phyloP scores from a whole-genome alignment of 2,329 filamentous ascomycete genomes.

The Cryphonectria radicalis region DNA sequence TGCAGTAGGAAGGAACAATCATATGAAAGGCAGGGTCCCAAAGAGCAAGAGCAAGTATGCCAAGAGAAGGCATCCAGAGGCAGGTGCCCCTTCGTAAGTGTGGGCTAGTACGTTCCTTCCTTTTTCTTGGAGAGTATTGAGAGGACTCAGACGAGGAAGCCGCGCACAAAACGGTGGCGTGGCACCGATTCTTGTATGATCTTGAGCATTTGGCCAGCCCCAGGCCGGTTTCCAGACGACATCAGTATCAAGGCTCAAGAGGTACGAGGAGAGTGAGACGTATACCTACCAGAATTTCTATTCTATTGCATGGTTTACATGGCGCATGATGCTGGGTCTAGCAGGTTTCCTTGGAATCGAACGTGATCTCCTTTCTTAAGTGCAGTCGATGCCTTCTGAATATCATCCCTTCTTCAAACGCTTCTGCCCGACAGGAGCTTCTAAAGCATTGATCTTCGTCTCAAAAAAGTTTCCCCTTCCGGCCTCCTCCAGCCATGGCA shows the following conservation, averaged over 20 bases:
- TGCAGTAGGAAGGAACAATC: background rate
- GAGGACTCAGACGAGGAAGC: background rate
- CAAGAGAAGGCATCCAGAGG: background rate
- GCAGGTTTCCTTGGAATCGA: background rate
- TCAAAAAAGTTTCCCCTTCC: slow-evolving; percentile 44
- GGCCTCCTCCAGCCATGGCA: slow-evolving; percentile 60
- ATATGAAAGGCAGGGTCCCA: background rate
- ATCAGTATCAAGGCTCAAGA: background rate
- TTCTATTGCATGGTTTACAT: background rate
- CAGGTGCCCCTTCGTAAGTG: background rate
- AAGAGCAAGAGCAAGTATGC: background rate
- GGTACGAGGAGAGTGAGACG: background rate
- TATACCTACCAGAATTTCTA: background rate
- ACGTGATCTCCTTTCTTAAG: background rate
- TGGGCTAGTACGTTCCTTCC: background rate
- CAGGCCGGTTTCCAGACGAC: background rate
- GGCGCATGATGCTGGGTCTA: background rate
- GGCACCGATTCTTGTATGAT: background rate
- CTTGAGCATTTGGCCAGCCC: background rate
- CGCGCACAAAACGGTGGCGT: background rate
- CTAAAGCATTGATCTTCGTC: slow-evolving; percentile 52
- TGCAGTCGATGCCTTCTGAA: background rate
- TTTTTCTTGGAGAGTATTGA: background rate
- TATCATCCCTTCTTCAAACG: slow-evolving; percentile 36
- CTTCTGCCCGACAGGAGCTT: slow-evolving; percentile 45